These are phyloP conservation scores for Pseudopithomyces maydicus DNA, from an alignment of 2,329 filamentous ascomycete species.

Conservation along the genomic window DNA sequence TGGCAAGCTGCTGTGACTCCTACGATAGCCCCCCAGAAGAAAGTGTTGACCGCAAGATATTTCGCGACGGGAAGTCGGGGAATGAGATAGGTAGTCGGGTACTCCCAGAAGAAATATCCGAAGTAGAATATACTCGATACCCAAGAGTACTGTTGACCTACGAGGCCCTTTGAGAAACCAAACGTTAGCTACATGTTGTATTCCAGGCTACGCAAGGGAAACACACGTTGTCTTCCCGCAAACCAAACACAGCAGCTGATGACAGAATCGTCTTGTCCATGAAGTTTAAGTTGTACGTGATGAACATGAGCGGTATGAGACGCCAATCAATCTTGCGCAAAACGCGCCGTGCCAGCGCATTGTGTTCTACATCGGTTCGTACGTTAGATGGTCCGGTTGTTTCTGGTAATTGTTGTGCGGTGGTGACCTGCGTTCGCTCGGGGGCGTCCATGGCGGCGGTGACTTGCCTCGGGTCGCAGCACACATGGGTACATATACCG, in stretches of 20 bases:
- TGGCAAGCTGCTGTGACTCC: slow-evolving; percentile 29
- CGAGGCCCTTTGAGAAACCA: slow-evolving; percentile 42
- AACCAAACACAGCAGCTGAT: slow-evolving; percentile 61
- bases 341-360: slow-evolving; percentile 40
- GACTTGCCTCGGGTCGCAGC: no score
- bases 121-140: slow-evolving; percentile 61
- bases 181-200: neutral
- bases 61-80: slow-evolving; percentile 28
- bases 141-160: slow-evolving; percentile 65
- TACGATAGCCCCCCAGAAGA: slow-evolving; percentile 45
- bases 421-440: neutral
- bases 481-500: neutral
- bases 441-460: neutral
- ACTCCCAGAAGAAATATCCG: slow-evolving; percentile 40
- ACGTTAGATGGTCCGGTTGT: neutral
- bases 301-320: slow-evolving; percentile 62
- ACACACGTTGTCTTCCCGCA: slow-evolving; percentile 29
- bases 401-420: neutral
- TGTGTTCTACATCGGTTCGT: neutral
- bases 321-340: slow-evolving; percentile 62
- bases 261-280: slow-evolving; percentile 61
- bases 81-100: slow-evolving; percentile 25
- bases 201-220: no score
- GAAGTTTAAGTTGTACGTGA: slow-evolving; percentile 65
- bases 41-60: slow-evolving; percentile 20